Base-by-base conservation (phyloP, 768 basidiomycete species). In the Leucosporidium creatinivorum region DNA sequence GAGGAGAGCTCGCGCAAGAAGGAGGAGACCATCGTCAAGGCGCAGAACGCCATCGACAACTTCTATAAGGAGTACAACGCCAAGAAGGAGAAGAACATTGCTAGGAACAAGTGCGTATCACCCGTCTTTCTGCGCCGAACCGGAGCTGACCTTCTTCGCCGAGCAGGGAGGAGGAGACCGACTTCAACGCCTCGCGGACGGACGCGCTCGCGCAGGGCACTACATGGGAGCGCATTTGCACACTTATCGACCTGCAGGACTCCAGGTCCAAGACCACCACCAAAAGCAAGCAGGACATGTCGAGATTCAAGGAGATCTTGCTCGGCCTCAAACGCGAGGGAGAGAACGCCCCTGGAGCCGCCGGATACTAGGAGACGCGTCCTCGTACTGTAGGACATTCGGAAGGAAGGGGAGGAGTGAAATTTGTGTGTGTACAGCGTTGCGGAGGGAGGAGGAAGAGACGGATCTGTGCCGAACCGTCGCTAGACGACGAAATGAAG, bases 261-360 rank as follows among this genome's bases (percentile, higher is more conserved):
- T 96, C 93, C 63, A 92, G 98, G 79, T 93, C 90, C 82, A 99
- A 98, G 82, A 97, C 93, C 6, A 82, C 91, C 73, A 87, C 93
- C 23, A 85, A 92, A 55, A 85, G 89, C 9, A 92, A 93, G 48
- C 92, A 89, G 3, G 94, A 99, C 75, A 82, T 98, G 48, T 80
- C 86, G 54, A 83, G 94, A 67, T 90, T 89, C 83, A 94, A 92
- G 80, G 94, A 99, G 77, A 88, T 98, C 55, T 80, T 99, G 62
- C 79, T 99, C 75, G 83, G 89, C 68, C 79, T 99, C 75, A 89
- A 86, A 80, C 82, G 96, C 70, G 92, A 98, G 79, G 93, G 93
- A 44, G 87, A 89, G 63, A 82, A 85, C 58, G 93, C 93, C 44
- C 93, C 93, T 39, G 93, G 93, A 33, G 93, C 93, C 44, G 89